These are phyloP conservation scores for Leccinum fallax DNA, from an alignment of 1,284 basidiomycete species.

Conservation along the genomic window DNA sequence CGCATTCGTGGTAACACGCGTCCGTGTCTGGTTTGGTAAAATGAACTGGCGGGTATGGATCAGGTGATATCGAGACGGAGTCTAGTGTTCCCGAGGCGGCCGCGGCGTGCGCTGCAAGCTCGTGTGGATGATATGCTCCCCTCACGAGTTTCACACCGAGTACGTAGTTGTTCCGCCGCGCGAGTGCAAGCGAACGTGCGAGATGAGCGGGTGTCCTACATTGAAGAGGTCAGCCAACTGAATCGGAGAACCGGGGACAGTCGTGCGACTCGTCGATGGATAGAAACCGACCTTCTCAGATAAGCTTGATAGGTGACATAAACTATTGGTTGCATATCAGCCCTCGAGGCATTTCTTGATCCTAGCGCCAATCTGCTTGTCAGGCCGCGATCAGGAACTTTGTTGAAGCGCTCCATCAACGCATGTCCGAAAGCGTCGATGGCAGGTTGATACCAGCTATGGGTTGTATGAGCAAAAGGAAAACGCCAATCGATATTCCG, in stretches of 20 bases:
- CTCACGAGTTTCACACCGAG: slow-evolving; percentile 95
- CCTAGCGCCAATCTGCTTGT: slow-evolving; percentile 4
- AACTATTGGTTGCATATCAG: slow-evolving; percentile 60
- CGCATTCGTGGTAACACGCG: slow-evolving; percentile 74
- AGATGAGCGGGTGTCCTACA: slow-evolving; percentile 71
- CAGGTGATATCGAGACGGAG: slow-evolving; percentile 54
- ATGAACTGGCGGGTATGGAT: slow-evolving; percentile 69
- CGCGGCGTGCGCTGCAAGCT: slow-evolving; percentile 55
- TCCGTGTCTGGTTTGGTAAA: slow-evolving; percentile 76
- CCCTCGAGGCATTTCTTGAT: slow-evolving; percentile 1
- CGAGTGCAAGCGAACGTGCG: slow-evolving; percentile 65
- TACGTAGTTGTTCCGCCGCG: slow-evolving; percentile 70
- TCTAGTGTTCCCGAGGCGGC: slow-evolving; percentile 10
- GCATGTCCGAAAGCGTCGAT: slow-evolving; percentile 79
- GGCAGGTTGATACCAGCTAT: slow-evolving; percentile 81
- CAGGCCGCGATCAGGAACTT: slow-evolving; percentile 34
- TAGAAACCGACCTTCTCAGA: slow-evolving; percentile 59
- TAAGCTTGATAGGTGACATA: slow-evolving; percentile 90
- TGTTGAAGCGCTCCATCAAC: slow-evolving; percentile 79
- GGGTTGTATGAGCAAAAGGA: not conserved
- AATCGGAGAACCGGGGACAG: slow-evolving; percentile 7
- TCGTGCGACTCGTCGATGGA: not conserved
- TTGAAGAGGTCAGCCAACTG: slow-evolving; percentile 3
- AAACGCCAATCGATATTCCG: not conserved
- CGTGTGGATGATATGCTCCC: slow-evolving; percentile 89